Evolutionary conservation across 768 basidiomycete genomes (phyloP).

Genomic region (Galerina sulciceps): DNA sequence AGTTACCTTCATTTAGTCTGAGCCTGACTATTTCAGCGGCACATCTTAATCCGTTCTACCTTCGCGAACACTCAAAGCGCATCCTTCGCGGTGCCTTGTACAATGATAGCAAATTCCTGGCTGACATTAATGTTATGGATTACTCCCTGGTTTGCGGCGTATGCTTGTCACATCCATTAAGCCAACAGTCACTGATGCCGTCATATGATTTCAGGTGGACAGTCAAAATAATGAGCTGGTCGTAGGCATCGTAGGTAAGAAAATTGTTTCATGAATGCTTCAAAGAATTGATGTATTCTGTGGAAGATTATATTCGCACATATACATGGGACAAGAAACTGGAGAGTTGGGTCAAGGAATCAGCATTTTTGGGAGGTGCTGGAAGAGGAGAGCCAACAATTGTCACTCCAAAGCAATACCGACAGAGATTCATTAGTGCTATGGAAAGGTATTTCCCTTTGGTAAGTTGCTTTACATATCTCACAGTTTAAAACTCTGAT

Average conservation of each 20-base stretch:
- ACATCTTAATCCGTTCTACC: conserved; percentile 86
- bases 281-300: neutral
- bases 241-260: conserved; percentile 93
- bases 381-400: conserved; percentile 94
- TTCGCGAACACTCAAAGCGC: conserved; percentile 95
- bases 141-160: conserved; percentile 93
- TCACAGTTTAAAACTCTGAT: conserved; percentile 7
- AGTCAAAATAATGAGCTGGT: conserved; percentile 87
- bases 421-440: conserved; percentile 82
- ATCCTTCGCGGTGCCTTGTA: conserved; percentile 88
- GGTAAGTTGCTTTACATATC: conserved; percentile 44
- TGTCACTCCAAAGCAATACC: conserved; percentile 94
- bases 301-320: conserved; percentile 87
- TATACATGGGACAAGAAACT: conserved; percentile 99
- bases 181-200: neutral
- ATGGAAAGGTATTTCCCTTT: conserved; percentile 92
- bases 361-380: conserved; percentile 82
- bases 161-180: conserved; percentile 10
- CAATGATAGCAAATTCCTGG: conserved; percentile 95
- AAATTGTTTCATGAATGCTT: neutral
- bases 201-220: conserved; percentile 63
- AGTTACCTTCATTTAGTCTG: conserved; percentile 4
- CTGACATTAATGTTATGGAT: conserved; percentile 96
- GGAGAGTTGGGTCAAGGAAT: conserved; percentile 98
- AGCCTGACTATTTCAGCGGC: conserved; percentile 55